phyloP scores from a whole-genome alignment of 805 yeast species.

The Candida xyloterini region DNA sequence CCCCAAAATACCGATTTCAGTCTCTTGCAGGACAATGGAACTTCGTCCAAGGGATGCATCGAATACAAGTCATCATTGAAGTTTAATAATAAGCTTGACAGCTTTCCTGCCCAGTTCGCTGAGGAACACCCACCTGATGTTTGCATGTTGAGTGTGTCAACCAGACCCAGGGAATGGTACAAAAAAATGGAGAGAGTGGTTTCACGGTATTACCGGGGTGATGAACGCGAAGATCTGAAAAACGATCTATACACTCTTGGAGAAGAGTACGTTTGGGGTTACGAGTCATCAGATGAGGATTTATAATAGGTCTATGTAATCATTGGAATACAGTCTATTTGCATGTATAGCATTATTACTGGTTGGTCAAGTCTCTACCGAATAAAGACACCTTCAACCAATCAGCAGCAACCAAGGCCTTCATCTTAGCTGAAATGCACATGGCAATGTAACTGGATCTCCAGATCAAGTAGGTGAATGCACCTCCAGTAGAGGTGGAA shows the following conservation, averaged over 20 bases:
- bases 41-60: slow-evolving; percentile 2
- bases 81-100: slow-evolving; percentile 25
- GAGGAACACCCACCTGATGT: slow-evolving; percentile 10
- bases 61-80: slow-evolving; percentile 11
- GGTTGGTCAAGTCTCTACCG: slow-evolving; percentile 56
- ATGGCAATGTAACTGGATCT: slow-evolving; percentile 53
- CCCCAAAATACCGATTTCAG: background rate
- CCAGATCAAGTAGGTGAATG: slow-evolving; percentile 53
- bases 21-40: background rate
- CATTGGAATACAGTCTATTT: slow-evolving; percentile 9
- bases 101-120: slow-evolving; percentile 32
- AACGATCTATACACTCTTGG: slow-evolving; percentile 46
- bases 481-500: slow-evolving; percentile 48
- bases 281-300: slow-evolving; percentile 45
- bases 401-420: slow-evolving; percentile 48
- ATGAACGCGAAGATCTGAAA: slow-evolving; percentile 52
- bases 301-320: slow-evolving; percentile 9
- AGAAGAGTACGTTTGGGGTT: slow-evolving; percentile 49
- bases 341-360: slow-evolving; percentile 25
- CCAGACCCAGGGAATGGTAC: slow-evolving; percentile 24
- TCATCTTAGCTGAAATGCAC: slow-evolving; percentile 53
- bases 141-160: slow-evolving; percentile 22
- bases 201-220: slow-evolving; percentile 32
- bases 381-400: slow-evolving; percentile 51
- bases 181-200: slow-evolving; percentile 27